A percentile compares a stretch with the other conserved stretches of the same genome.
phyloP scores from a whole-genome alignment of 148 eudicot species.

The Rhododendron henanense region DNA sequence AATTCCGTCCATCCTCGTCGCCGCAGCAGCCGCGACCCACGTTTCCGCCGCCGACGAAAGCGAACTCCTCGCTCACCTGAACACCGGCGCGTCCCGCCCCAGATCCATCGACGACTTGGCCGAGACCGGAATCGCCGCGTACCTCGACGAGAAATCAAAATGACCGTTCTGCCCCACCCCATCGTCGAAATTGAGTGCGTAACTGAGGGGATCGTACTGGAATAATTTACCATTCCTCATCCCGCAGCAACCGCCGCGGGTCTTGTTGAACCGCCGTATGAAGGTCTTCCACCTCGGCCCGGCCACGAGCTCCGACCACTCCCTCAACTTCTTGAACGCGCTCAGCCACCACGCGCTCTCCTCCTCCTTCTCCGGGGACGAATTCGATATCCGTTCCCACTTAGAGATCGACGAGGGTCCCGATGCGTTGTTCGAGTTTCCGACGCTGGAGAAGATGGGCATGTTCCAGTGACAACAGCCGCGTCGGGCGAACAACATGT shows the following conservation, averaged over 20 bases:
- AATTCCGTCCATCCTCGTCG: background rate
- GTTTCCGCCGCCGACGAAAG: conserved; percentile 22
- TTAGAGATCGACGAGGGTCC: background rate
- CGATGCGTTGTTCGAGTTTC: background rate
- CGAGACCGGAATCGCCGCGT: conserved; percentile 28
- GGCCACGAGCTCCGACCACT: conserved; percentile 82
- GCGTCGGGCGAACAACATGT: conserved; percentile 7
- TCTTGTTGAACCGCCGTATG: conserved; percentile 57
- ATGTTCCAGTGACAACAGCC: conserved; percentile 30
- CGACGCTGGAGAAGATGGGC: conserved; percentile 7
- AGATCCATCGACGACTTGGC: conserved; percentile 24
- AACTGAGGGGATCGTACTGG: conserved; percentile 71
- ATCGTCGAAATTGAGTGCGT: conserved; percentile 75
- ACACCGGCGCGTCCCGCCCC: conserved; percentile 20
- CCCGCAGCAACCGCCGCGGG: conserved; percentile 11
- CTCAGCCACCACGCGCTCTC: conserved; percentile 38
- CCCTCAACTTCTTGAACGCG: conserved; percentile 57
- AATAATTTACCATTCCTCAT: conserved; percentile 28
- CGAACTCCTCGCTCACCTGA: background rate
- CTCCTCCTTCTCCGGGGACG: conserved; percentile 15
- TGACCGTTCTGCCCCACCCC: conserved; percentile 36
- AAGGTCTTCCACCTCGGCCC: conserved; percentile 89
- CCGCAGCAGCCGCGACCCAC: conserved; percentile 31
- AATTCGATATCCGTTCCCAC: conserved; percentile 31
- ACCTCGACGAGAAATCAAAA: conserved; percentile 35